phyloP scores from a whole-genome alignment of 345 rosid genomes.

The Salix arbutifolia region DNA sequence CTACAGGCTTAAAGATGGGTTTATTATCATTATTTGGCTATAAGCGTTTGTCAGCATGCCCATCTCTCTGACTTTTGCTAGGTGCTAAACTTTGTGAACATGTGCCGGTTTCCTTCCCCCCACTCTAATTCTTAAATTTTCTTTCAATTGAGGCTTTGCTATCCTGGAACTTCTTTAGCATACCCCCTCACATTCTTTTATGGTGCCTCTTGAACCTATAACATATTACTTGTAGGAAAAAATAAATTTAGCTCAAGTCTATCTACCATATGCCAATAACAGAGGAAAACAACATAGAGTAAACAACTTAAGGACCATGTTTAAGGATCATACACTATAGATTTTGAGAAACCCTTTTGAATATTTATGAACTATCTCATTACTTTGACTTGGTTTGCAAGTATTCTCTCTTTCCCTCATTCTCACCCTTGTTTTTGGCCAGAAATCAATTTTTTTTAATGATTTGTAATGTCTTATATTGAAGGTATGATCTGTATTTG shows the following conservation, averaged over 20 bases:
- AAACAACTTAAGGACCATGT: not conserved
- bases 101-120: not conserved
- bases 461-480: slow-evolving; percentile 6
- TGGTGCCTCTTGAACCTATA: not conserved
- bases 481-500: slow-evolving; percentile 66
- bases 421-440: not conserved
- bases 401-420: not conserved
- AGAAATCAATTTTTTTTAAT: not conserved
- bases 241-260: not conserved
- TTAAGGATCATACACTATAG: not conserved
- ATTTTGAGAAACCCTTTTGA: not conserved
- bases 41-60: too few species aligned
- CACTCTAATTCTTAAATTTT: not conserved
- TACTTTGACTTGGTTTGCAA: not conserved
- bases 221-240: not conserved
- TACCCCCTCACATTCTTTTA: not conserved
- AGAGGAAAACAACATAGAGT: not conserved
- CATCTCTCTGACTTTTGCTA: too few species aligned
- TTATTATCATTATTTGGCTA: too few species aligned
- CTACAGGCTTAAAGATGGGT: too few species aligned
- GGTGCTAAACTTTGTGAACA: too few species aligned
- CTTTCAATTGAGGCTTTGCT: not conserved
- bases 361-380: not conserved
- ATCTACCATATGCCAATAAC: not conserved
- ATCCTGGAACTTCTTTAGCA: not conserved